Conservation (phyloP, 169 alveolate species). For the Besnoitia besnoiti region DNA sequence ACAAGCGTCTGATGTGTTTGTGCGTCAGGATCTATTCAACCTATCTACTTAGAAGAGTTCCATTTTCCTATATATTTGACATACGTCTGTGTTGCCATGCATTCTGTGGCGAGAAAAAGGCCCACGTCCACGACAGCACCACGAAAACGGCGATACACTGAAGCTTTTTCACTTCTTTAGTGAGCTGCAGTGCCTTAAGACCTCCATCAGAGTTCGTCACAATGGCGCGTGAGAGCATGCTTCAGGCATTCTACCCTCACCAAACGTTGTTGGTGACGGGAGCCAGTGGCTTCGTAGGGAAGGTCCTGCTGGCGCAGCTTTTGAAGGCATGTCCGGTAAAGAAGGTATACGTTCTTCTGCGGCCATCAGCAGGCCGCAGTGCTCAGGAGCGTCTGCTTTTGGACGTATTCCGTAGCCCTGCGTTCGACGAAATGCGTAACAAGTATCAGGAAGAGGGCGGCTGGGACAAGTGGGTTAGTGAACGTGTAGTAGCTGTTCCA, state of each 20-base stretch:
- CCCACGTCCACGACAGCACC: background rate
- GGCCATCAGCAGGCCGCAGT: constrained; percentile 14
- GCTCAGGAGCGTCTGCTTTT: constrained; percentile 27
- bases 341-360: constrained; percentile 38
- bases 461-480: background rate
- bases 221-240: background rate
- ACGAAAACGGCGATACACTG: too few species aligned
- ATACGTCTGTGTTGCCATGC: too few species aligned
- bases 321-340: background rate
- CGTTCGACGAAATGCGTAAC: constrained; percentile 14
- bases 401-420: constrained; percentile 36
- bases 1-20: too few species aligned
- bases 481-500: constrained; percentile 18
- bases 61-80: too few species aligned
- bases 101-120: background rate
- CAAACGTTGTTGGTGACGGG: constrained; percentile 31
- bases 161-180: too few species aligned
- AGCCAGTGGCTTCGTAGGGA: constrained; percentile 46
- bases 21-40: too few species aligned
- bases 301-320: constrained; percentile 20
- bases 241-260: constrained; percentile 7
- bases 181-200: too few species aligned
- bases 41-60: too few species aligned
- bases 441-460: constrained; percentile 2
- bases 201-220: background rate